phyloP scores from a whole-genome alignment of 306 rosid species.

The Acacia melanoxylon region DNA sequence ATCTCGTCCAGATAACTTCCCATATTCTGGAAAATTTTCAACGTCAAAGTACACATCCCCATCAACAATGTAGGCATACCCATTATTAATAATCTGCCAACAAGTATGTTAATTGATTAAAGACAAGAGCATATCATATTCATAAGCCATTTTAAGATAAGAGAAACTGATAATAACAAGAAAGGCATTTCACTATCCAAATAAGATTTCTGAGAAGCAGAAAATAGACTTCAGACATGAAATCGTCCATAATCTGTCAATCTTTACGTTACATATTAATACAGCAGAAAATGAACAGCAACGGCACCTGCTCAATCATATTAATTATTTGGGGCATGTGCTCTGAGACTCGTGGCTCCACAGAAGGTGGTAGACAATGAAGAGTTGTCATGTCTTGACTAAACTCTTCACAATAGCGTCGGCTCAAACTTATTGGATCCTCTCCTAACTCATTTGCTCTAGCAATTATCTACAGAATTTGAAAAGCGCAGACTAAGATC shows the following conservation, averaged over 20 bases:
- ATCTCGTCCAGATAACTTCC: conserved; percentile 74
- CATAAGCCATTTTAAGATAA: conserved; percentile 18
- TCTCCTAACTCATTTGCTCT: conserved; percentile 87
- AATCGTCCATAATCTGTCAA: neutral
- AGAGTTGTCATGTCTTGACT: conserved; percentile 72
- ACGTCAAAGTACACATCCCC: conserved; percentile 91
- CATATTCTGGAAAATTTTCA: conserved; percentile 83
- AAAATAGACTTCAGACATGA: conserved; percentile 18
- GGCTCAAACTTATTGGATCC: conserved; percentile 84
- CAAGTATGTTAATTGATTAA: conserved; percentile 40
- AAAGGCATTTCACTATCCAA: conserved; percentile 16
- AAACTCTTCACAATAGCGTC: conserved; percentile 79
- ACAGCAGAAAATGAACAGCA: conserved; percentile 13
- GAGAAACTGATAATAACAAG: conserved; percentile 3
- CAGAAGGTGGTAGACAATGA: conserved; percentile 77
- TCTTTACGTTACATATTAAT: conserved; percentile 8
- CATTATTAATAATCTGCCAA: conserved; percentile 85
- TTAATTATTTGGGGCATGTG: conserved; percentile 85
- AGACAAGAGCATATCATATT: conserved; percentile 7
- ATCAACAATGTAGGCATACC: conserved; percentile 77
- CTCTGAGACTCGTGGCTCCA: conserved; percentile 91
- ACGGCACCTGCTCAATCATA: conserved; percentile 82
- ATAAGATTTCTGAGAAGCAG: conserved; percentile 23
- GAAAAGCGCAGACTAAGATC: conserved; percentile 96
- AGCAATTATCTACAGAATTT: conserved; percentile 93